phyloP scores from a whole-genome alignment of 495 filamentous ascomycete genomes.

The Penicillium canescens region DNA sequence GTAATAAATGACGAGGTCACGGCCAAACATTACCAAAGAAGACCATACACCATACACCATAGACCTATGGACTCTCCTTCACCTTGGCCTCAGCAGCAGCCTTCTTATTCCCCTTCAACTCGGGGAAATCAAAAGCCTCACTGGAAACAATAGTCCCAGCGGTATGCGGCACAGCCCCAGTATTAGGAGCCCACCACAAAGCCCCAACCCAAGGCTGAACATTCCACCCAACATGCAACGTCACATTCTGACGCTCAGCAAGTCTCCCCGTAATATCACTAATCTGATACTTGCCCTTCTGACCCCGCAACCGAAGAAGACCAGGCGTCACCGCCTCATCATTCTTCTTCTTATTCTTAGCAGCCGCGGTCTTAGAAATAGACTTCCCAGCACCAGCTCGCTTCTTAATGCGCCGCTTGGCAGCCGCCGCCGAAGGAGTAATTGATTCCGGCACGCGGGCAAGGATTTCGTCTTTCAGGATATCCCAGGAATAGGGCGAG shows the following conservation, averaged over 20 bases:
- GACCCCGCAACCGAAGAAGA: constrained; percentile 70
- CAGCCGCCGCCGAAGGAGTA: constrained; percentile 16
- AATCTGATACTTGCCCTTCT: constrained; percentile 91
- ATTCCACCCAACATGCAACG: constrained; percentile 83
- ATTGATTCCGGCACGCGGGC: constrained; percentile 11
- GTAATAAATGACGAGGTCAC: too few relatives aligned
- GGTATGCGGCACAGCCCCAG: constrained; percentile 56
- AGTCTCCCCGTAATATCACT: constrained; percentile 79
- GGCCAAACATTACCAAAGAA: too few relatives aligned
- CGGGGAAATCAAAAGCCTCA: constrained; percentile 71
- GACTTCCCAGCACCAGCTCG: constrained; percentile 14
- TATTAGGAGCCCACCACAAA: constrained; percentile 68
- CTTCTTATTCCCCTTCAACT: constrained; percentile 56
- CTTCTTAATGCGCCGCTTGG: constrained; percentile 5
- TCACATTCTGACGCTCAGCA: constrained; percentile 69
- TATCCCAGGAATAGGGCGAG: constrained; percentile 52
- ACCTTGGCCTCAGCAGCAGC: constrained; percentile 15
- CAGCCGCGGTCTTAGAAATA: constrained; percentile 12
- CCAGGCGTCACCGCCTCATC: constrained; percentile 43
- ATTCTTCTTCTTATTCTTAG: constrained; percentile 24
- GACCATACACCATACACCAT: too few relatives aligned
- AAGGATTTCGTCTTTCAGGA: constrained; percentile 28
- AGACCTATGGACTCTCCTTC: neutral
- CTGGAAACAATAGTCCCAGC: constrained; percentile 65
- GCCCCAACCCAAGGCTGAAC: constrained; percentile 96